phyloP scores from a whole-genome alignment of 2,329 filamentous ascomycete species.

The Arachnopeziza araneosa region DNA sequence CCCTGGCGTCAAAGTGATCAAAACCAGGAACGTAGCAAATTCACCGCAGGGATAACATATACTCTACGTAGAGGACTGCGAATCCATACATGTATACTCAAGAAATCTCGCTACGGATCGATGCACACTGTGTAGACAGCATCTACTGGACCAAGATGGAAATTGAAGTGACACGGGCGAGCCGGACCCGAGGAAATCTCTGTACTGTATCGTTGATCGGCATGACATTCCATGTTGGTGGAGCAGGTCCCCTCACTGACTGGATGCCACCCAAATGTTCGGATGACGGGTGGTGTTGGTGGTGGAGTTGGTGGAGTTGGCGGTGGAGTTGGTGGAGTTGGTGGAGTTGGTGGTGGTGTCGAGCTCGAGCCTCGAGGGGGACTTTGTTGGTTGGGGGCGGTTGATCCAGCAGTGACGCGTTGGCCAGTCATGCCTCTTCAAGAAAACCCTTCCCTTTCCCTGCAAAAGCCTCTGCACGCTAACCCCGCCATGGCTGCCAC shows the following conservation, averaged over 20 bases:
- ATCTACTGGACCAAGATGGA: background rate
- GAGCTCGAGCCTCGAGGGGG: constrained; percentile 1
- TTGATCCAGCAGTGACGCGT: background rate
- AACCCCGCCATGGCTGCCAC: background rate
- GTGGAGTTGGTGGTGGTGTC: no score
- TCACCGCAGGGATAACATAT: no score
- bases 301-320: no score
- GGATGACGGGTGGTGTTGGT: constrained; percentile 3
- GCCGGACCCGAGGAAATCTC: background rate
- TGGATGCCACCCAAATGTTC: background rate
- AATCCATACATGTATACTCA: no score
- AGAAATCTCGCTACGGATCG: no score
- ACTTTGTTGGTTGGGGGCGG: background rate
- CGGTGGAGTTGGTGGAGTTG: no score
- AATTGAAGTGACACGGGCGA: background rate
- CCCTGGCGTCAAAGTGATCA: no score
- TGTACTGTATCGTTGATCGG: background rate
- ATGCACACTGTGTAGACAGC: no score
- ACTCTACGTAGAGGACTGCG: no score
- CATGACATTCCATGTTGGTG: background rate
- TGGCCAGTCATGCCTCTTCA: background rate
- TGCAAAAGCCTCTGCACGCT: background rate
- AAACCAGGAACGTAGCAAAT: no score
- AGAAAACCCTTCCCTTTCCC: background rate
- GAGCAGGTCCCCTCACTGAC: background rate